These are phyloP conservation scores for Kodamaea neixiangensis DNA, from an alignment of 805 yeast species.

Conservation along the genomic window DNA sequence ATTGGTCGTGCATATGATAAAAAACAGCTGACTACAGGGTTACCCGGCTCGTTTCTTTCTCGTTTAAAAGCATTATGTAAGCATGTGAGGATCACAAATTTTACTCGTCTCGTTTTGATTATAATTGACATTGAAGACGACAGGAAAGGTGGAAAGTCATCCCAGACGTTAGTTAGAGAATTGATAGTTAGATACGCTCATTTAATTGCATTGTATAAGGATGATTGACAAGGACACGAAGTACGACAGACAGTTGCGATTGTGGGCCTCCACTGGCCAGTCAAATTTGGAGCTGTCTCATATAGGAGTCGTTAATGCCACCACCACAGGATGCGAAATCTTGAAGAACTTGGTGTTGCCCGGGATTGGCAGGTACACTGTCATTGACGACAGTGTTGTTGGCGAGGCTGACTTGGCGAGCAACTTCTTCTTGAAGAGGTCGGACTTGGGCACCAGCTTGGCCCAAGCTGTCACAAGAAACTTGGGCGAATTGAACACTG, in stretches of 20 bases:
- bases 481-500: slow-evolving; percentile 62
- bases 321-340: slow-evolving; percentile 63
- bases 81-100: no score
- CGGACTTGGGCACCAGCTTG: slow-evolving; percentile 43
- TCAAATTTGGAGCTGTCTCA: slow-evolving; percentile 53
- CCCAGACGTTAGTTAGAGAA: neutral
- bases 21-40: no score
- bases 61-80: no score
- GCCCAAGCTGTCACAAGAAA: slow-evolving; percentile 41
- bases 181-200: neutral
- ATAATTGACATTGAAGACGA: neutral
- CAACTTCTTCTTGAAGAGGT: slow-evolving; percentile 60
- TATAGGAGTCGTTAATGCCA: slow-evolving; percentile 61
- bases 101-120: neutral
- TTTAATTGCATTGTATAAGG: no score
- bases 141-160: neutral
- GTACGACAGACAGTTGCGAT: slow-evolving; percentile 84
- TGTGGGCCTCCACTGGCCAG: slow-evolving; percentile 87
- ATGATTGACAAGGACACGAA: slow-evolving; percentile 48
- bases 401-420: slow-evolving; percentile 47
- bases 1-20: no score
- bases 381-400: slow-evolving; percentile 52
- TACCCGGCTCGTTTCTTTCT: no score
- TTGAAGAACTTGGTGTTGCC: slow-evolving; percentile 80
- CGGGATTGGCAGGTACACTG: slow-evolving; percentile 62